Base-by-base conservation (phyloP, 306 rosid species). In the Quillaja saponaria region DNA sequence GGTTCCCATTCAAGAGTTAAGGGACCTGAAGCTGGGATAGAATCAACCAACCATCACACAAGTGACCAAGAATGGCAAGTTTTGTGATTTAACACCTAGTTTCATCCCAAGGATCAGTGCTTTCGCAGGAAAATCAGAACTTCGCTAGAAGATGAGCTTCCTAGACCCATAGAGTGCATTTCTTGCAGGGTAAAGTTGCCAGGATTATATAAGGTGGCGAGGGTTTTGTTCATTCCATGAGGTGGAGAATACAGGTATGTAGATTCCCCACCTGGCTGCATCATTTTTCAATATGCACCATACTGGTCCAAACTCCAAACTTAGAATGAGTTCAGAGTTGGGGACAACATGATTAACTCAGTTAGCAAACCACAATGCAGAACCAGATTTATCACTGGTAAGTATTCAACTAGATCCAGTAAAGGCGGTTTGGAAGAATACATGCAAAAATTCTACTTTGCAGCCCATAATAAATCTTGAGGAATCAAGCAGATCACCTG, bases 1-100 rank as follows among this genome's bases (percentile, higher is more conserved):
- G 78, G 35, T 2, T 78, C 76, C 76, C 83, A 78, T 25, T 64
- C 73, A 48, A 78, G 63, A 0, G 4, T 59, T 49, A 73, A 78
- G 8, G 70, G 8, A 33, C 83, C 76, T 0, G 63, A 3, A 11
- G 13, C 5, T 2, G 31, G 20, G 10, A 3, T 13, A 0, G 4
- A 0, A 0, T 0, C 0, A 10, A 25, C 15, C 3, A 58, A 1
- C 16, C 39, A 37, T 34, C 76, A 63, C 34, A 53, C 50, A 15
- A n/a, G n/a, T n/a, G n/a, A n/a, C n/a, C n/a, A n/a, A n/a, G n/a
- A n/a, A n/a, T n/a, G n/a, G n/a, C n/a, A n/a, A n/a, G n/a, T n/a
- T n/a, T n/a, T n/a, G n/a, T n/a, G n/a, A 77, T 12, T 65, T 34
- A 18, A 69, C 45, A 21, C 79, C 83, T 49, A 78, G 6, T 44